A percentile compares a stretch with the other conserved stretches of the same genome.
Conservation (phyloP, 371 early-diverging fungal species). For the Zancudomyces culisetae region DNA sequence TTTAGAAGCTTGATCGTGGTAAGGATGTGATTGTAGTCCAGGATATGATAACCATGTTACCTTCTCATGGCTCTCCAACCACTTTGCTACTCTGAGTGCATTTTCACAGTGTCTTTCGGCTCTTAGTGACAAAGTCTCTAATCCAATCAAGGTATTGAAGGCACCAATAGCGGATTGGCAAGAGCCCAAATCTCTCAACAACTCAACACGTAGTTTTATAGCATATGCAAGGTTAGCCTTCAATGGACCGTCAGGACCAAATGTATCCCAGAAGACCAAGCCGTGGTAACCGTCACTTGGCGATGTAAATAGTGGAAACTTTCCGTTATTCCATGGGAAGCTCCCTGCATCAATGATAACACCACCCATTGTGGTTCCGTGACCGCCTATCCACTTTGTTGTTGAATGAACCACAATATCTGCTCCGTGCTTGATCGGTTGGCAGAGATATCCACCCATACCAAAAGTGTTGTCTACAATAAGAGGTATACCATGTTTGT, state of each 20-base stretch:
- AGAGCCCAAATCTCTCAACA: slow-evolving; percentile 64
- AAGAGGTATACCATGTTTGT: slow-evolving; percentile 60
- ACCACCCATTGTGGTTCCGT: slow-evolving; percentile 70
- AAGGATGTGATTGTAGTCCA: slow-evolving; percentile 50
- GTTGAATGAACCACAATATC: slow-evolving; percentile 79
- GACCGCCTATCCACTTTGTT: slow-evolving; percentile 81
- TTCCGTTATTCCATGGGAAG: slow-evolving; percentile 72
- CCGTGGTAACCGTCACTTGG: slow-evolving; percentile 73
- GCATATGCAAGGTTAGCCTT: slow-evolving; percentile 43
- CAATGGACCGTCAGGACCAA: slow-evolving; percentile 40
- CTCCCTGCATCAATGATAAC: slow-evolving; percentile 67
- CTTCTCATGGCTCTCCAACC: slow-evolving; percentile 45
- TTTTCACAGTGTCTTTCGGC: slow-evolving; percentile 71
- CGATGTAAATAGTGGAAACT: slow-evolving; percentile 69
- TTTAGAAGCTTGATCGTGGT: slow-evolving; percentile 51
- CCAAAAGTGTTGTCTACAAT: slow-evolving; percentile 81
- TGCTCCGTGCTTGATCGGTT: slow-evolving; percentile 74
- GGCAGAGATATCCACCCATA: slow-evolving; percentile 66
- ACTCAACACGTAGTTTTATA: slow-evolving; percentile 56
- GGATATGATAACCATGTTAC: slow-evolving; percentile 73
- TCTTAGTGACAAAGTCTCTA: slow-evolving; percentile 73
- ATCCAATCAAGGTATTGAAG: slow-evolving; percentile 62
- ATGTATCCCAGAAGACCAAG: slow-evolving; percentile 62
- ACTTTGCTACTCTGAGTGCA: slow-evolving; percentile 50
- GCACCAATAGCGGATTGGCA: slow-evolving; percentile 69